Evolutionary conservation across 2,329 filamentous ascomycete species (phyloP).

Genomic region (Acarospora socialis): DNA sequence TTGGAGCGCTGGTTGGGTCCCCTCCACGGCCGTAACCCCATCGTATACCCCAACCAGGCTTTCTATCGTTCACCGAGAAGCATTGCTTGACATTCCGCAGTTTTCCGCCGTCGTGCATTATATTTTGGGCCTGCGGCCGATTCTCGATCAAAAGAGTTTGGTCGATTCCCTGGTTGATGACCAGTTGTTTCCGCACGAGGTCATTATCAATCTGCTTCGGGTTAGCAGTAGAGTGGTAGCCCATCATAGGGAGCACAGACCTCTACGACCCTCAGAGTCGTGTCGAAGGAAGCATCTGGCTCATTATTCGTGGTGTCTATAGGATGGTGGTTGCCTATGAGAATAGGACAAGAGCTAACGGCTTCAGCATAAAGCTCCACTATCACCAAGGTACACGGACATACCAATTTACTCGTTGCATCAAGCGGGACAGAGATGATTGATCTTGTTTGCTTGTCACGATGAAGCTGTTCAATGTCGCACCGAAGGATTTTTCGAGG

Average conservation of each 20-base stretch:
- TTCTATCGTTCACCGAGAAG: conserved; percentile 51
- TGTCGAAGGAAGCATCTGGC: conserved; percentile 58
- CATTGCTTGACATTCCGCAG: conserved; percentile 60
- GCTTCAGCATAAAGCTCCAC: background rate
- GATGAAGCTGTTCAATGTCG: conserved; percentile 59
- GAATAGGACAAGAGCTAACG: conserved; percentile 39
- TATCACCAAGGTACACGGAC: conserved; percentile 6
- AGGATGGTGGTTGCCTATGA: conserved; percentile 45
- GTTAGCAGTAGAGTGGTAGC: conserved; percentile 15
- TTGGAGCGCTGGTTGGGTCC: conserved; percentile 37
- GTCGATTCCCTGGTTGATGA: conserved; percentile 72
- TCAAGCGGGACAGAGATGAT: conserved; percentile 49
- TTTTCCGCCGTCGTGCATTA: conserved; percentile 50
- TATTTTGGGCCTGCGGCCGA: conserved; percentile 48
- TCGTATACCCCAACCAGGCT: conserved; percentile 44
- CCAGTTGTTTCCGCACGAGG: conserved; percentile 62
- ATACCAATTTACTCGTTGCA: conserved; percentile 44
- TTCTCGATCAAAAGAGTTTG: conserved; percentile 66
- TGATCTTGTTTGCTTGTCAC: conserved; percentile 67
- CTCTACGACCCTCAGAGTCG: conserved; percentile 62
- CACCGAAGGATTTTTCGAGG: conserved; percentile 64
- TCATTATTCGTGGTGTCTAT: conserved; percentile 54
- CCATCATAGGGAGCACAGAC: conserved; percentile 24
- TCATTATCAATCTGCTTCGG: conserved; percentile 55
- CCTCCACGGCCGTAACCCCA: conserved; percentile 38